Evolutionary conservation across 2,329 filamentous ascomycete genomes (phyloP).

Genomic region (Ramularia endophylla): DNA sequence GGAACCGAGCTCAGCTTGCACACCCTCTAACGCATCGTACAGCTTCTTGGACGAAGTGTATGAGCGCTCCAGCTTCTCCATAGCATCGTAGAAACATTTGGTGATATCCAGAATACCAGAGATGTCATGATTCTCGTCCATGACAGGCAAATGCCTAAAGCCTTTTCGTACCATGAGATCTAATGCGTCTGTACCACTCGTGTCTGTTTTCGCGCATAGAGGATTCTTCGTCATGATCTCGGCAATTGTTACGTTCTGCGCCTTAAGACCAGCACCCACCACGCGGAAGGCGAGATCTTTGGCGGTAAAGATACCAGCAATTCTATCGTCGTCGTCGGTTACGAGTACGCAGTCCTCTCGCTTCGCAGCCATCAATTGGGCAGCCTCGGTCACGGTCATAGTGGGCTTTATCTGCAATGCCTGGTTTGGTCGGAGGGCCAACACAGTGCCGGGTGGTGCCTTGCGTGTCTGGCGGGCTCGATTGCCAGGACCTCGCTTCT

Average conservation of each 20-base stretch:
- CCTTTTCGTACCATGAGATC: slow-evolving; percentile 98
- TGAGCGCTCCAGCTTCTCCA: slow-evolving; percentile 98
- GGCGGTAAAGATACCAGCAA: slow-evolving; percentile 97
- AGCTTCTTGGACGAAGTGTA: slow-evolving; percentile 98
- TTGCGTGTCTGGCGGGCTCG: slow-evolving; percentile 83
- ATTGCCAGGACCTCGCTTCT: slow-evolving; percentile 80
- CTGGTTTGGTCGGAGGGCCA: slow-evolving; percentile 89
- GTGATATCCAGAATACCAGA: slow-evolving; percentile 97
- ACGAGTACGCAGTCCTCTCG: slow-evolving; percentile 96
- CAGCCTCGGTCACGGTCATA: slow-evolving; percentile 91
- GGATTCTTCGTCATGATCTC: slow-evolving; percentile 99
- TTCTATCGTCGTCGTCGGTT: slow-evolving; percentile 95
- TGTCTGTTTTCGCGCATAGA: slow-evolving; percentile 93
- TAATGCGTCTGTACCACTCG: slow-evolving; percentile 92
- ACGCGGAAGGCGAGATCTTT: slow-evolving; percentile 98
- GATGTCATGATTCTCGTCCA: slow-evolving; percentile 99
- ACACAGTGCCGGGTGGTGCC: slow-evolving; percentile 90
- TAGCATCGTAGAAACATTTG: slow-evolving; percentile 99
- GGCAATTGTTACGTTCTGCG: slow-evolving; percentile 83
- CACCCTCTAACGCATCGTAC: slow-evolving; percentile 94
- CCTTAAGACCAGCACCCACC: slow-evolving; percentile 83
- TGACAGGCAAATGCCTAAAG: slow-evolving; percentile 94
- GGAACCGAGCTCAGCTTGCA: slow-evolving; percentile 91
- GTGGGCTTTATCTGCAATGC: slow-evolving; percentile 95
- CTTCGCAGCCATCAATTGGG: slow-evolving; percentile 98